A percentile compares a stretch with the other conserved stretches of the same genome.
These are phyloP conservation scores for Paramyrothecium sp. DNA, from an alignment of 2,329 filamentous ascomycete species.

Conservation along the genomic window DNA sequence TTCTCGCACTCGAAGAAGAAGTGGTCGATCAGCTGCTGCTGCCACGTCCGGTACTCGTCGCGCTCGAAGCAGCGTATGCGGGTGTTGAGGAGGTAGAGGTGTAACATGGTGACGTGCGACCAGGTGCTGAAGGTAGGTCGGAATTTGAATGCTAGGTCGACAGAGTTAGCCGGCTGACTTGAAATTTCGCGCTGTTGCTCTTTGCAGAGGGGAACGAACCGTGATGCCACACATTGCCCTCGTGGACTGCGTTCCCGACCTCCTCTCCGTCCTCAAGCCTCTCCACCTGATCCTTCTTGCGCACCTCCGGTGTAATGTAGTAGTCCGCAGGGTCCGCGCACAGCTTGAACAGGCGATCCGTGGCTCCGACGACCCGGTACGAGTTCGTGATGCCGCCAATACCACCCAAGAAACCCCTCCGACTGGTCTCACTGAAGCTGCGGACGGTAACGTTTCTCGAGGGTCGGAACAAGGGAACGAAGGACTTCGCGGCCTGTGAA, in stretches of 20 bases:
- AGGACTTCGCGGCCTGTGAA: background rate
- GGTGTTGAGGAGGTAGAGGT: constrained; percentile 88
- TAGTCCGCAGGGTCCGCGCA: constrained; percentile 76
- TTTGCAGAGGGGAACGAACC: constrained; percentile 47
- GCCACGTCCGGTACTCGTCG: constrained; percentile 71
- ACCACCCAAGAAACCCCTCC: constrained; percentile 31
- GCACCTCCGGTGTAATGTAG: constrained; percentile 64
- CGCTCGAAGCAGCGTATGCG: constrained; percentile 77
- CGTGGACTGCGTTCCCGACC: constrained; percentile 52
- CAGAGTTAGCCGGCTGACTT: constrained; percentile 2
- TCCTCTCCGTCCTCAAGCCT: constrained; percentile 79
- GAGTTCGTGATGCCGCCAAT: constrained; percentile 33
- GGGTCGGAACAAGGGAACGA: constrained; percentile 11
- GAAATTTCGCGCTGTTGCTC: background rate
- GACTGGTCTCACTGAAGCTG: constrained; percentile 34
- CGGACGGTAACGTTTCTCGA: constrained; percentile 20
- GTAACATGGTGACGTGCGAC: constrained; percentile 93
- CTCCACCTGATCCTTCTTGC: constrained; percentile 65
- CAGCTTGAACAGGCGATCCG: constrained; percentile 74
- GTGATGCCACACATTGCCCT: constrained; percentile 64
- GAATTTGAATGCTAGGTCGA: constrained; percentile 66
- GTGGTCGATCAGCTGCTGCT: constrained; percentile 89
- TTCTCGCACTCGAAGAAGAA: constrained; percentile 90
- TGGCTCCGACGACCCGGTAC: constrained; percentile 78
- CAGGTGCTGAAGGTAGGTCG: constrained; percentile 90